Percentiles rank a stretch among this genome's conserved stretches.
Conservation (phyloP, 1,284 basidiomycete genomes). For the Mycosarcoma mackinlayi region DNA sequence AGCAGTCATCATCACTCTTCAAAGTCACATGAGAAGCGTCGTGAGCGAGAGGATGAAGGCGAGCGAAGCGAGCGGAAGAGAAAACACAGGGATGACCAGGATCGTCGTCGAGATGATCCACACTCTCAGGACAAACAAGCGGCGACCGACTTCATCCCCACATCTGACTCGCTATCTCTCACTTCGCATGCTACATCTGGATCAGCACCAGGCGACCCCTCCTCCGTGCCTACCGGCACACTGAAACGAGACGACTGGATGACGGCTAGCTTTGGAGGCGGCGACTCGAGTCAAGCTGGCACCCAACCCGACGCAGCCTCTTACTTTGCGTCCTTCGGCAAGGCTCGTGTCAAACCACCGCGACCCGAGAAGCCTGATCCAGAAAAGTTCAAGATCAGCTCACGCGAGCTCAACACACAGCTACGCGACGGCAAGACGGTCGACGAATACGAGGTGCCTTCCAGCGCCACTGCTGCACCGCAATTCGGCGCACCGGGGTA, state of each 20-base stretch:
- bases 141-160: conserved; percentile 80
- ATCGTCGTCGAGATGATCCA: conserved; percentile 5
- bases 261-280: conserved; percentile 71
- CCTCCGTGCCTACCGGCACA: conserved; percentile 70
- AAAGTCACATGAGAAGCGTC: neutral
- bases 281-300: neutral
- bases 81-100: conserved; percentile 37
- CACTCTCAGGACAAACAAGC: conserved; percentile 70
- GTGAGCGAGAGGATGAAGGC: conserved; percentile 9
- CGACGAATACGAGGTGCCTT: conserved; percentile 72
- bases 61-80: conserved; percentile 69
- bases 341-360: conserved; percentile 74
- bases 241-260: conserved; percentile 89
- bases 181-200: conserved; percentile 73
- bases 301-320: conserved; percentile 68
- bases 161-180: conserved; percentile 77
- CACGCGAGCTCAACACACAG: conserved; percentile 83
- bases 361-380: conserved; percentile 75
- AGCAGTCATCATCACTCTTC: conserved; percentile 18
- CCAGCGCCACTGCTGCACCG: conserved; percentile 41
- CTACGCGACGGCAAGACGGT: conserved; percentile 75
- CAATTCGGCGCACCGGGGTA: conserved; percentile 83
- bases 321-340: conserved; percentile 80
- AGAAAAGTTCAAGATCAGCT: conserved; percentile 74
- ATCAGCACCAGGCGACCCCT: conserved; percentile 46